A percentile compares a stretch with the other conserved stretches of the same genome.
These are phyloP conservation scores for Bolboschoenoplectus hybrid DNA, from an alignment of 202 grass and related monocot genomes.

Conservation along the genomic window DNA sequence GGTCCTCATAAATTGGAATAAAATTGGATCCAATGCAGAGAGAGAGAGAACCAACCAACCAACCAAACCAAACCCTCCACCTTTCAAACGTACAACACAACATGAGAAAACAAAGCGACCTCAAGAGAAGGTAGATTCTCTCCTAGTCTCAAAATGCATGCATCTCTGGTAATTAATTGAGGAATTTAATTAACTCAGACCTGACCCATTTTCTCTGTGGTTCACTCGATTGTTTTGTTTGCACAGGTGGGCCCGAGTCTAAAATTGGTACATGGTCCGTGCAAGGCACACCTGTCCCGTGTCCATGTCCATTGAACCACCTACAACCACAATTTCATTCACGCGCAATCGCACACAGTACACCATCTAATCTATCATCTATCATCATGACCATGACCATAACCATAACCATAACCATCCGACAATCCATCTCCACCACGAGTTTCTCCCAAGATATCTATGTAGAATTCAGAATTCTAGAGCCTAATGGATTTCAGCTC, in stretches of 20 bases:
- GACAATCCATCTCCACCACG: neutral
- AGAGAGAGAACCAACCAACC: neutral
- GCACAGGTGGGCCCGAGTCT: neutral
- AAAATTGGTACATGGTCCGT: neutral
- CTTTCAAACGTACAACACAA: neutral
- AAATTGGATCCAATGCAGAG: neutral
- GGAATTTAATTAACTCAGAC: neutral
- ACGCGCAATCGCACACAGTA: neutral
- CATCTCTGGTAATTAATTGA: neutral
- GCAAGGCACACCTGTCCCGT: slow-evolving; percentile 7
- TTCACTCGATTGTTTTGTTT: neutral
- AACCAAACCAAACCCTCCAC: neutral
- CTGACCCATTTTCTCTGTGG: neutral
- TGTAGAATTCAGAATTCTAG: no score
- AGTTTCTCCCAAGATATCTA: neutral
- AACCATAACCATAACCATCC: neutral
- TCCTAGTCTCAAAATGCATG: neutral
- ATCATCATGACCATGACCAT: neutral
- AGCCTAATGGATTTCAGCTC: no score
- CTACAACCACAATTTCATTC: neutral
- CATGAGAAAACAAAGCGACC: neutral
- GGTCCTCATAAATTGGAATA: neutral
- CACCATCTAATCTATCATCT: neutral
- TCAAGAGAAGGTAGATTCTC: neutral
- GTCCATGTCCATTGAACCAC: slow-evolving; percentile 22